Base-by-base conservation (phyloP, 805 yeast species). In the Monosporozyma aquatica region DNA sequence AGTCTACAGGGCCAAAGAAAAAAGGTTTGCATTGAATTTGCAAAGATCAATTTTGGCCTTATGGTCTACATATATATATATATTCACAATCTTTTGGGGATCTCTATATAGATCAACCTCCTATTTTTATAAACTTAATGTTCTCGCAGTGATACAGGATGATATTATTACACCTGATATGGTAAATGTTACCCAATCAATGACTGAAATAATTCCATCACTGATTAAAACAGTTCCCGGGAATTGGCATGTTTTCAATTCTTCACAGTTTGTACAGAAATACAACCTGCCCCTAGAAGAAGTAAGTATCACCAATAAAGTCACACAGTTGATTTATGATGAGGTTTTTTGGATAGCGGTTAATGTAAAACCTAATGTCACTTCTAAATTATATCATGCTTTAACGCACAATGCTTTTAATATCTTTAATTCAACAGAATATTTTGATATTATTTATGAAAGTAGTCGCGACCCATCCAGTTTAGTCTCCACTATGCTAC, bases 301-400 rank as follows among this genome's bases (percentile, higher is more conserved):
- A 3, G 41, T 48, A 48, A 38, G 44, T 3, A 41, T 61, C 4
- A 48, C 56, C 25, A 67, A 65, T 2, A 71, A 73, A 49, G 53
- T 80, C 15, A 33, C 59, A 29, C 47, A 68, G 17, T 58, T 61
- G 39, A 70, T 83, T 5, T 76, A 74, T 51, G 71, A 71, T 40
- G 75, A 78, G 58, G 50, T 70, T 13, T 80, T 69, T 52, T 83
- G 92, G 92, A 68, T 73, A 7, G 74, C 81, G 1, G 61, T 81
- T 26, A 72, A 76, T 49, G 71, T 82, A 20, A 51, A 56, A 14
- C 59, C 69, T 10, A 71, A 75, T 51, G 75, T 80, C 0, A 66
- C 78, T 2, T 51, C 45, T 15, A 33, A 44, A 7, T 38, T 60
- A 1, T 38, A 50, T 14, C 30, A 51, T 20, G 59, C 68, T 1